These are phyloP conservation scores for Metschnikowia sp. DNA, from an alignment of 805 yeast genomes.

Conservation along the genomic window DNA sequence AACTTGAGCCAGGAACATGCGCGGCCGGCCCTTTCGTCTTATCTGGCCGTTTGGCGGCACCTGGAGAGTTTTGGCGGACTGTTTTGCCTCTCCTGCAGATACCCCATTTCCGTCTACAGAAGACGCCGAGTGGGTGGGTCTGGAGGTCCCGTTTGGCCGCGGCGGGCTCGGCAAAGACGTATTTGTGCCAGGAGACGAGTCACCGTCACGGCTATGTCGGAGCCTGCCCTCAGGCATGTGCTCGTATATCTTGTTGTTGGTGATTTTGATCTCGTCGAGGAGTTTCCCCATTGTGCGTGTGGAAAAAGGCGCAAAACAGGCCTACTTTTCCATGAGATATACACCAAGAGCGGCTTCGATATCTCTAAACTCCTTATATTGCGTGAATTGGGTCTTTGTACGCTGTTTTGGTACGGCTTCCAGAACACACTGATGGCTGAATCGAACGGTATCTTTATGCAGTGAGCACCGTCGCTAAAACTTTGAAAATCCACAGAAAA, in stretches of 20 bases:
- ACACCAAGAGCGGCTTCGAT: too few species aligned
- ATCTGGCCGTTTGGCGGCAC: background rate
- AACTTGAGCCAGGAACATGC: conserved; percentile 11
- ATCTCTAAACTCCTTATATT: too few species aligned
- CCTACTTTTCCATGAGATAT: too few species aligned
- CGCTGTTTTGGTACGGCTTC: background rate
- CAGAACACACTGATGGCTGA: background rate
- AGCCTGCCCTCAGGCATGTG: conserved; percentile 14
- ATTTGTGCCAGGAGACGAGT: too few species aligned
- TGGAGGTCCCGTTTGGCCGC: too few species aligned
- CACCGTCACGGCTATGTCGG: conserved; percentile 7
- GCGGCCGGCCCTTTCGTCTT: conserved; percentile 10
- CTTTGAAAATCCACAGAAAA: too few species aligned
- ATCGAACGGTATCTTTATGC: conserved; percentile 3
- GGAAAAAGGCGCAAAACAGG: too few species aligned
- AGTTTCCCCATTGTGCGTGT: conserved; percentile 8
- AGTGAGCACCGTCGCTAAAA: background rate
- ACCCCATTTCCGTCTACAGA: too few species aligned
- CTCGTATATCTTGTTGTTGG: conserved; percentile 18
- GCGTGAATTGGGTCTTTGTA: too few species aligned
- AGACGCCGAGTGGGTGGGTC: too few species aligned
- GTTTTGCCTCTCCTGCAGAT: too few species aligned
- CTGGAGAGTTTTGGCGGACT: background rate
- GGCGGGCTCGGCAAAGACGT: too few species aligned
- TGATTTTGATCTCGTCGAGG: conserved; percentile 17